These are phyloP conservation scores for Aspergillus nidulans DNA, from an alignment of 495 filamentous ascomycete genomes.

Conservation along the genomic window DNA sequence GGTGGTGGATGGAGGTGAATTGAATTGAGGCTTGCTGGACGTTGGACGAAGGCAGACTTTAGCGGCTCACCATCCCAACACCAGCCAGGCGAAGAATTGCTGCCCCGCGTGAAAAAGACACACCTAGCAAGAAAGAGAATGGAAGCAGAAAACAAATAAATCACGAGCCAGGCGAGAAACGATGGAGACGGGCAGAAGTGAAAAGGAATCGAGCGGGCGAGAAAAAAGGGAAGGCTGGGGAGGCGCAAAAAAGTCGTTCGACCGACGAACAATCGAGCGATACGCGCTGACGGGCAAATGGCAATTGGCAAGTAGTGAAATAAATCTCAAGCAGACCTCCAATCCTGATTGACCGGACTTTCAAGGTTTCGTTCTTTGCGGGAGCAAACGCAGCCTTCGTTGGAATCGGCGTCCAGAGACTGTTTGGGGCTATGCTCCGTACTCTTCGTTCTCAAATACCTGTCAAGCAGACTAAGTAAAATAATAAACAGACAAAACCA, in stretches of 20 bases:
- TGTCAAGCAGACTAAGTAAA: neutral
- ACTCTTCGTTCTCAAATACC: neutral
- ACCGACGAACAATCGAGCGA: constrained; percentile 10
- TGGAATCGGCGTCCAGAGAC: constrained; percentile 10
- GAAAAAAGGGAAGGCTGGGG: constrained; percentile 18
- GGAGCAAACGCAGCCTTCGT: constrained; percentile 6
- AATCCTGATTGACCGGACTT: constrained; percentile 1
- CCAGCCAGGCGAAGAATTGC: constrained; percentile 1
- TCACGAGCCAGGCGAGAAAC: constrained; percentile 1
- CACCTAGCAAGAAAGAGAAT: constrained; percentile 1
- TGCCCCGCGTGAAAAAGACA: neutral
- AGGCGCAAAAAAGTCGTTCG: constrained; percentile 12
- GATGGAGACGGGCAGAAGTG: constrained; percentile 3
- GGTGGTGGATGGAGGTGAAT: constrained; percentile 1
- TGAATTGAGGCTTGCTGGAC: neutral
- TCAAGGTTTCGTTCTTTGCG: neutral
- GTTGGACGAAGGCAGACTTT: neutral
- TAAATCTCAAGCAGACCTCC: constrained; percentile 4
- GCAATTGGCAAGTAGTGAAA: neutral
- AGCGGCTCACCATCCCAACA: constrained; percentile 13
- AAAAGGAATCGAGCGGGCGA: constrained; percentile 15
- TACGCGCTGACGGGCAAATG: constrained; percentile 2
- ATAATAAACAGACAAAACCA: neutral
- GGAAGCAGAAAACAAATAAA: constrained; percentile 2
- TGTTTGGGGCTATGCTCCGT: too few species aligned